Base-by-base conservation (phyloP, 768 basidiomycete species). In the Suillus lakei region DNA sequence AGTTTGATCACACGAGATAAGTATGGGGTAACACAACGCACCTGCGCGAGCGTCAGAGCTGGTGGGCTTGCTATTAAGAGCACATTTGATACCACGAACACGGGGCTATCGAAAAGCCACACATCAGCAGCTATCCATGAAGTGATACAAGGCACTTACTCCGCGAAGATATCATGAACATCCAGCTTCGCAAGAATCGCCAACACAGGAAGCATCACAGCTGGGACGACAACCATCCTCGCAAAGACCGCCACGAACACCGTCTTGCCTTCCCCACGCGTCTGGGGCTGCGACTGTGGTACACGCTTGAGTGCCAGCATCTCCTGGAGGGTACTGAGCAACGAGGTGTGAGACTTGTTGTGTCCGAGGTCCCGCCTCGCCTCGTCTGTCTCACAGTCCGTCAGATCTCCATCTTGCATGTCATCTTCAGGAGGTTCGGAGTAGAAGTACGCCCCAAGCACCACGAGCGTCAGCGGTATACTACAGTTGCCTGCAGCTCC, bases 391-490 rank as follows among this genome's bases (percentile, higher is more conserved):
- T 58, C 36, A 10, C 4, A 28, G 10, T 21, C 23, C 8, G 10
- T 23, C 26, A 39, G 15, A 4, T 67, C 21, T 21, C 4, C 36
- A 59, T 53, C 63, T 72, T 73, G 32, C 64, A 58, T n/a, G 68
- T 48, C 63, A 39, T 63, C 54, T 59, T 70, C 63, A 44, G 68
- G 51, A 2, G 79, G 77, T 6, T 82, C 80, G 0, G 80, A 80
- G 74, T 88, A 91, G 78, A 97, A 97, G 81, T 96, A 98, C 16
- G 92, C 95, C 13, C 96, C 96, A 50, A 98, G 88, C 7, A 98
- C 95, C 63, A 98, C 84, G 30, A 98, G 81, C 2, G 96, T 98
- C 32, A 98, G 73, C 0, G 96, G 97, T 66, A 98, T 90, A 12
- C 91, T 89, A 66, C 93, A 94, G 66, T 84, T 87, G 1, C 95